phyloP scores from a whole-genome alignment of 2,329 filamentous ascomycete species.

The Magnaporthales sp. region DNA sequence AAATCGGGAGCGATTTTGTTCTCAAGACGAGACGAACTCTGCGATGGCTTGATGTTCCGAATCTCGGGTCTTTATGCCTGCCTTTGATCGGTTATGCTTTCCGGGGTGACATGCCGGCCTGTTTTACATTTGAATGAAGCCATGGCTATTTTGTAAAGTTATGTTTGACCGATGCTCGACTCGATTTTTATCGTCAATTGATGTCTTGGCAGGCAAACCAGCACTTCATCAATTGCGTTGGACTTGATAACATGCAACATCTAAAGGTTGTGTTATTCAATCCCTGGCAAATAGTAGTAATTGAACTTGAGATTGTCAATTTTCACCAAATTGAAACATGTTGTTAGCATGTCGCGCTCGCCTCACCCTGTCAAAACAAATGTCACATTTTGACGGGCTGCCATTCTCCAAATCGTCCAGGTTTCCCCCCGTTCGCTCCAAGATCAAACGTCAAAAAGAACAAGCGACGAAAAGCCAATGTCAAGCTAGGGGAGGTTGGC shows the following conservation, averaged over 20 bases:
- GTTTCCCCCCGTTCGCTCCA: background rate
- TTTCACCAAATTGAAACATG: background rate
- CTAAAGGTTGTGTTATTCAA: no score
- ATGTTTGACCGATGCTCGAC: background rate
- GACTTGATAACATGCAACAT: no score
- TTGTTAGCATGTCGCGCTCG: background rate
- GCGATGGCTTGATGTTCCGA: background rate
- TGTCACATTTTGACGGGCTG: background rate
- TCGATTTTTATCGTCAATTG: background rate
- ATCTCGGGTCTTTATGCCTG: background rate
- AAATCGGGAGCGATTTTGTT: no score
- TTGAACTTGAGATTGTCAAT: background rate
- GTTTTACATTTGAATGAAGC: background rate
- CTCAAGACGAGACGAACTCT: no score
- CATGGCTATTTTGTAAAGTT: background rate
- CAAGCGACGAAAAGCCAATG: background rate
- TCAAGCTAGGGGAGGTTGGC: background rate
- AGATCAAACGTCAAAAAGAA: background rate
- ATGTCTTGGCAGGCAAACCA: background rate
- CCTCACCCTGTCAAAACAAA: background rate
- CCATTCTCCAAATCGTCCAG: background rate
- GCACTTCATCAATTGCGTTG: background rate
- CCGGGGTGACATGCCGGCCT: background rate
- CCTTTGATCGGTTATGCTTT: background rate
- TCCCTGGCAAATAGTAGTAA: no score